A percentile compares a stretch with the other conserved stretches of the same genome.
These are phyloP conservation scores for Arctium lappa DNA, from an alignment of 129 eudicot genomes.

Conservation along the genomic window DNA sequence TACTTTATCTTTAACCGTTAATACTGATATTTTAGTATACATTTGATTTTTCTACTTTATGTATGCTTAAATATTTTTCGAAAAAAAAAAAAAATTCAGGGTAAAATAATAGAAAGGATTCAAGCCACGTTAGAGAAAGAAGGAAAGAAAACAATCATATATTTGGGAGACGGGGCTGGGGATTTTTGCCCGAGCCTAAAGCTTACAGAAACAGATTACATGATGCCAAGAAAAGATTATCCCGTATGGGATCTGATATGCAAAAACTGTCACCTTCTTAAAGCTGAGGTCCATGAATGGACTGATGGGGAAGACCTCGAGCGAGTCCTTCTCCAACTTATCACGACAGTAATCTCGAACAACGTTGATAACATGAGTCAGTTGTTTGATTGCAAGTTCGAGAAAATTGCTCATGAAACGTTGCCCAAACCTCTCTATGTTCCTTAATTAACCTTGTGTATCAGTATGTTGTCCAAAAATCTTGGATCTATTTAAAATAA, in stretches of 20 bases:
- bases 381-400: constrained; percentile 52
- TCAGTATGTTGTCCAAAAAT: background rate
- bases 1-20: background rate
- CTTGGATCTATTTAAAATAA: background rate
- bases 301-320: constrained; percentile 60
- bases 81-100: too few species aligned
- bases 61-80: background rate
- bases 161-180: constrained; percentile 78
- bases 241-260: constrained; percentile 85
- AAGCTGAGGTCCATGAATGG: constrained; percentile 63
- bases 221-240: constrained; percentile 85
- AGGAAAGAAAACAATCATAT: constrained; percentile 50
- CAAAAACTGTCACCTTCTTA: constrained; percentile 42
- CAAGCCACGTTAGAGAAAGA: constrained; percentile 37
- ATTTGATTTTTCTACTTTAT: background rate
- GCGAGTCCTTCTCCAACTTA: constrained; percentile 31
- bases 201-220: constrained; percentile 48
- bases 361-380: background rate
- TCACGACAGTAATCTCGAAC: constrained; percentile 19
- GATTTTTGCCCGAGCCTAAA: constrained; percentile 79
- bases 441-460: constrained; percentile 19
- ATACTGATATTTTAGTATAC: background rate
- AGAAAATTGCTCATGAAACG: constrained; percentile 42
- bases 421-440: constrained; percentile 49
- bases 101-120: constrained; percentile 43